Evolutionary conservation across 108 stramenopile species (phyloP).

Genomic region (Cyclotella distinguenda): DNA sequence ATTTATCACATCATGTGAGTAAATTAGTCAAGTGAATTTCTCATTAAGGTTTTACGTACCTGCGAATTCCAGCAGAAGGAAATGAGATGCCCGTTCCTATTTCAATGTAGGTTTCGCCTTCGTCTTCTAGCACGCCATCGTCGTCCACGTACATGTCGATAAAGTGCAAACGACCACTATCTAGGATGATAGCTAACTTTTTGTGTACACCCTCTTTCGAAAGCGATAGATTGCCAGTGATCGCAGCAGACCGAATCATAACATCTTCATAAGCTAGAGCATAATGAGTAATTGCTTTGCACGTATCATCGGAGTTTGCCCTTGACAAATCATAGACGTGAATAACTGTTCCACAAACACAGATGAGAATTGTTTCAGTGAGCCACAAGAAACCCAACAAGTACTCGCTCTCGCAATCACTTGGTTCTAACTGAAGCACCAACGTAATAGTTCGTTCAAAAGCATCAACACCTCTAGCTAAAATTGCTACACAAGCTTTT

Average conservation of each 20-base stretch:
- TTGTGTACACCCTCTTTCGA: constrained; percentile 22
- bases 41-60: constrained; percentile 1
- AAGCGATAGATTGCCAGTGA: constrained; percentile 17
- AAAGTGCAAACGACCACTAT: constrained; percentile 58
- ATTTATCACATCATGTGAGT: no score
- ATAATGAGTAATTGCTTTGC: constrained; percentile 42
- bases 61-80: constrained; percentile 55
- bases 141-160: constrained; percentile 50
- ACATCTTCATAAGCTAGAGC: constrained; percentile 52
- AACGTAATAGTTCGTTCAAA: constrained; percentile 58
- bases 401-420: constrained; percentile 62
- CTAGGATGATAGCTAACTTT: constrained; percentile 58
- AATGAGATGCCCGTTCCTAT: constrained; percentile 46
- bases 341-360: constrained; percentile 59
- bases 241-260: constrained; percentile 39
- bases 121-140: constrained; percentile 49
- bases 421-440: constrained; percentile 48
- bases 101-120: constrained; percentile 53
- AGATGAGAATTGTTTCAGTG: constrained; percentile 56
- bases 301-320: constrained; percentile 22
- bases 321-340: constrained; percentile 61
- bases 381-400: constrained; percentile 67
- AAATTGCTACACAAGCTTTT: constrained; percentile 54
- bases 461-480: constrained; percentile 49
- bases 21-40: not conserved